phyloP scores from a whole-genome alignment of 306 rosid species.

The Nissolia schottii region DNA sequence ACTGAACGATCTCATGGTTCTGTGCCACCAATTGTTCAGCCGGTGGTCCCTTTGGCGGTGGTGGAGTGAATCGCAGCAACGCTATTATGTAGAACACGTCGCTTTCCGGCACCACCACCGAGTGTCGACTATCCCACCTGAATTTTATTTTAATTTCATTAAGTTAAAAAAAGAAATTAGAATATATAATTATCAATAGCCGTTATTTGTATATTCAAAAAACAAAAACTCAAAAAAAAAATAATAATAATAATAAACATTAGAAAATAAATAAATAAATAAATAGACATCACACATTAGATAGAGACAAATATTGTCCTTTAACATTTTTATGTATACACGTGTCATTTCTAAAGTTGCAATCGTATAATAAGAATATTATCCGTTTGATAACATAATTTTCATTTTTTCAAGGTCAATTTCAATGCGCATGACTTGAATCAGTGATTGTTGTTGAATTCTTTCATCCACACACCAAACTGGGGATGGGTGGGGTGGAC shows the following conservation, averaged over 20 bases:
- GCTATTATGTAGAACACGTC: slow-evolving; percentile 88
- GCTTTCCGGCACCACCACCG: slow-evolving; percentile 67
- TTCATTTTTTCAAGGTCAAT: background rate
- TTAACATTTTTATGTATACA: too few relatives aligned
- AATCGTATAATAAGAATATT: background rate
- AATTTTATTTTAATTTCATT: background rate
- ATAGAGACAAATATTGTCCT: too few relatives aligned
- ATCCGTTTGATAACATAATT: background rate
- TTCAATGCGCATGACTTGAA: background rate
- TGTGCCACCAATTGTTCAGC: slow-evolving; percentile 52
- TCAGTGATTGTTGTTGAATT: too few relatives aligned
- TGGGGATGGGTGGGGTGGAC: background rate
- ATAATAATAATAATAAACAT: background rate
- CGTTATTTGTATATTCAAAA: too few relatives aligned
- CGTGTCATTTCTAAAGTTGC: too few relatives aligned
- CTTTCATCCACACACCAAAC: too few relatives aligned
- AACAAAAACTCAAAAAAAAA: too few relatives aligned
- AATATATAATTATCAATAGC: too few relatives aligned
- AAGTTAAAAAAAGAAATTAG: too few relatives aligned
- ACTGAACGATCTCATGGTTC: slow-evolving; percentile 56
- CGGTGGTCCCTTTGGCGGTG: slow-evolving; percentile 51
- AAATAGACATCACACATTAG: too few relatives aligned
- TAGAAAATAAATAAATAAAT: too few relatives aligned
- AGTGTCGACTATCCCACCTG: slow-evolving; percentile 92
- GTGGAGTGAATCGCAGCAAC: slow-evolving; percentile 59